Base-by-base conservation (phyloP, 352 stramenopile species). In the Phytophthora lateralis region DNA sequence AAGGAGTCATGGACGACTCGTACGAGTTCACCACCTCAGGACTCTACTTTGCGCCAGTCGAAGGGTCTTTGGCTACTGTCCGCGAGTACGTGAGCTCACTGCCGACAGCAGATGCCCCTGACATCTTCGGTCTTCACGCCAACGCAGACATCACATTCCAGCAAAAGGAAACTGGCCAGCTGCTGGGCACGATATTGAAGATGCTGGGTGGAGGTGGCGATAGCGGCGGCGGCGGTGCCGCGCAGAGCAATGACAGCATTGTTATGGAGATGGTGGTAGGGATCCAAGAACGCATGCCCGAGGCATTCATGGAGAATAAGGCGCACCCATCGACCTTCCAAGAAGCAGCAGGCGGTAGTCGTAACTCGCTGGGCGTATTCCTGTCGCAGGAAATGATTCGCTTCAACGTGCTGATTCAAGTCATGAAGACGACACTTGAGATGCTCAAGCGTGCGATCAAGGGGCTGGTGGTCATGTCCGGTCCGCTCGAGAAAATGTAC, bases 111-210 rank as follows among this genome's bases (percentile, higher is more conserved):
- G 93, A 98, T 55, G 73, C 81, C 0, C 95, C 95, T 0, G 88
- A 97, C 39, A 93, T 97, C 38, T 98, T 98, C 56, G 94, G 94
- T 2, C 78, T 98, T 48, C 94, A 98, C 50, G 76, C 80, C 20
- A 98, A 98, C 53, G 93, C 93, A 4, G 93, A 97, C 64, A 98
- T 98, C 51, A 97, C 90, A 10, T 97, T 98, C 58, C 91, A 98
- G 65, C 89, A 98, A 69, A 97, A 98, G 51, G 86, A 97, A 60
- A 97, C 91, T 3, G 77, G 88, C 10, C 75, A 87, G 17, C 45
- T 94, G 15, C 64, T 94, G 3, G 71, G 73, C 0, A 94, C 85
- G 15, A 89, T 92, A 24, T 49, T 94, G 18, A 73, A 76, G 10
- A 93, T 95, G 85, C 55, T 93, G 7, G 66, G 80, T n/a, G 82